These are phyloP conservation scores for Peronospora farinosa DNA, from an alignment of 352 stramenopile genomes.

Conservation along the genomic window DNA sequence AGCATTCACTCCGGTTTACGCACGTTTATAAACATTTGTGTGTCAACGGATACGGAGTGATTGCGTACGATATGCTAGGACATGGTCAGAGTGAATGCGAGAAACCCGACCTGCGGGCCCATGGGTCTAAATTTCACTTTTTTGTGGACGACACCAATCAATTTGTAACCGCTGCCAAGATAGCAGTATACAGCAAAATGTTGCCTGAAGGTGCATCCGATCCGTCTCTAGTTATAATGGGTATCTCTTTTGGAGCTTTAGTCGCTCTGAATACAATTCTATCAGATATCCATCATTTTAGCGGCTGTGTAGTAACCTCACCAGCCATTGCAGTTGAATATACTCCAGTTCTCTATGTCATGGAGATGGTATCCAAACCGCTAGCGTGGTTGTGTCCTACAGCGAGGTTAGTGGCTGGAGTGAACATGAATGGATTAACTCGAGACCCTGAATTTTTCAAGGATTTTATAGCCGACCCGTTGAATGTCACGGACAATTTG, in stretches of 20 bases:
- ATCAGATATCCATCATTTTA: slow-evolving; percentile 39
- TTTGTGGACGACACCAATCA: slow-evolving; percentile 71
- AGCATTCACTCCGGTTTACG: slow-evolving; percentile 54
- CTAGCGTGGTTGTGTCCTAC: slow-evolving; percentile 40
- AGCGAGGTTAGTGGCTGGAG: slow-evolving; percentile 42
- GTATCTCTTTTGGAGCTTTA: slow-evolving; percentile 61
- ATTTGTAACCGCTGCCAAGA: slow-evolving; percentile 42
- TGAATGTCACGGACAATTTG: slow-evolving; percentile 42
- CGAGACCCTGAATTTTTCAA: slow-evolving; percentile 37
- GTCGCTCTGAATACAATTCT: slow-evolving; percentile 55
- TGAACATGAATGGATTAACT: slow-evolving; percentile 39
- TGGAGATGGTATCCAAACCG: slow-evolving; percentile 35
- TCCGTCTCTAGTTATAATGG: slow-evolving; percentile 48
- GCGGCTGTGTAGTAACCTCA: slow-evolving; percentile 42
- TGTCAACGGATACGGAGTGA: slow-evolving; percentile 38
- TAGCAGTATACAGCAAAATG: slow-evolving; percentile 31
- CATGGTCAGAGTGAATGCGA: slow-evolving; percentile 57
- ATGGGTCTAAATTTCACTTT: slow-evolving; percentile 48
- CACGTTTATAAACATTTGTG: slow-evolving; percentile 54
- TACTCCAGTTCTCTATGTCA: slow-evolving; percentile 38
- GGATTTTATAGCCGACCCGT: slow-evolving; percentile 47
- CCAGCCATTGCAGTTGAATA: slow-evolving; percentile 58
- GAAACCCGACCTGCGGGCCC: slow-evolving; percentile 24
- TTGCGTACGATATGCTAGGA: slow-evolving; percentile 57
- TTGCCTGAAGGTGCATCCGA: slow-evolving; percentile 14